Conservation (phyloP, 1,284 basidiomycete species). For the Apiotrichum veenhuisii region DNA sequence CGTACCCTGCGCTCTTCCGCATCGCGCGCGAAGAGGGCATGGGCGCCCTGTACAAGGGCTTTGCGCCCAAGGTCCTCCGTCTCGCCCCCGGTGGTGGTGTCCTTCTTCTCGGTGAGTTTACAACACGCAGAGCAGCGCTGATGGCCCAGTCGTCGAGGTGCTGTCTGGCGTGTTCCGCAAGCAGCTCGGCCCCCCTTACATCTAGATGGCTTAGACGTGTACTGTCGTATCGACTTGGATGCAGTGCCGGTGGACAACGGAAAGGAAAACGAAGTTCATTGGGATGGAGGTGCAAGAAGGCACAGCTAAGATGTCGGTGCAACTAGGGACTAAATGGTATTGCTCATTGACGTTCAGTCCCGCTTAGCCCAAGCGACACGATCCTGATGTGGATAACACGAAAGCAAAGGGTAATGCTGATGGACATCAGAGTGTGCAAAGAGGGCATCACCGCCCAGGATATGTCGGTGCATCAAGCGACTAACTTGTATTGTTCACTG, state of each 20-base stretch:
- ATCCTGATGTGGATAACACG: no score
- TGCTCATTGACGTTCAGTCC: no score
- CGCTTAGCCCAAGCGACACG: no score
- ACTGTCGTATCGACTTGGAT: not conserved
- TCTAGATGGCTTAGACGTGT: slow-evolving; percentile 18
- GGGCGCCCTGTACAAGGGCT: slow-evolving; percentile 84
- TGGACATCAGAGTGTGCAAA: no score
- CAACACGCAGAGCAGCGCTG: slow-evolving; percentile 21
- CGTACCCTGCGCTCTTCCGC: slow-evolving; percentile 58
- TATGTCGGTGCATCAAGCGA: no score
- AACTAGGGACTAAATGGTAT: no score
- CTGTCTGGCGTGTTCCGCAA: slow-evolving; percentile 41
- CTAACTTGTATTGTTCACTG: no score
- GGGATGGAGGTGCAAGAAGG: no score
- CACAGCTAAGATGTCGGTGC: no score
- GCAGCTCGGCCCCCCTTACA: slow-evolving; percentile 43
- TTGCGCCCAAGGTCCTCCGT: slow-evolving; percentile 72
- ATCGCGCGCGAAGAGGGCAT: slow-evolving; percentile 88
- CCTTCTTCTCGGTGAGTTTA: slow-evolving; percentile 61
- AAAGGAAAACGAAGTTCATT: no score
- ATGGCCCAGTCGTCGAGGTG: slow-evolving; percentile 42
- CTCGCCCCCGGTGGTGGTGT: slow-evolving; percentile 95
- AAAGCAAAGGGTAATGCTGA: no score
- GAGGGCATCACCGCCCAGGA: no score
- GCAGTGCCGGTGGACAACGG: not conserved